Evolutionary conservation across 768 basidiomycete genomes (phyloP), one percentile per base, ranked within the genome.

Genomic region (Amanita muscaria): DNA sequence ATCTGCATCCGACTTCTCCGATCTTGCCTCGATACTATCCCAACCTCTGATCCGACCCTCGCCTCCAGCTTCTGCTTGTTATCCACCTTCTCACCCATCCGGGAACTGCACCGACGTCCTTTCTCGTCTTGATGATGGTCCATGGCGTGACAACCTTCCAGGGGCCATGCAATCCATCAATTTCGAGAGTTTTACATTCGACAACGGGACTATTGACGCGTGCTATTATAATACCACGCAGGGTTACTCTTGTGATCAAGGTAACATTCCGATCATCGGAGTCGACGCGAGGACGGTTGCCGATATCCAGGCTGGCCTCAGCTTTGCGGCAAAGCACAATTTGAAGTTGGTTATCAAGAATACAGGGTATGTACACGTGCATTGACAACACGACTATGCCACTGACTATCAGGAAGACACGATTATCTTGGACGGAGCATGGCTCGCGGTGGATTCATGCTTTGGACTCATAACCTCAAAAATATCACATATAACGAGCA

Each of bases 221-320:
- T 81, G 77, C 64, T 76, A 73, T 29, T 47, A 76, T 32, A 67
- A 77, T 44, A 68, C 66, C 0, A 56, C 61, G 0, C 51, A 68
- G 0, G 67, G 64, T 3, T 38, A 60, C 12, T 61, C 67, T 5
- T 76, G 73, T 46, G 54, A 57, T 1, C 72, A 72, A 49, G 73
- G 72, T 11, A 66, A 63, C 34, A 61, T 73, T 1, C 65, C 73
- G 1, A 58, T 64, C 1, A 48, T 64, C 10, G 68, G 64, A 1
- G 69, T 70, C 3, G 67, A 73, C 46, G 69, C 66, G 0, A 59
- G 65, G 4, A 58, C 57, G 0, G 59, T 59, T 1, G 40, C 46
- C 5, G 72, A 73, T 45, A 50, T 74, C 1, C 68, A 69, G 48
- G 64, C 60, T 50, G 35, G 5, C 48, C 12, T 42, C 30, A 30